Conservation (phyloP, 495 filamentous ascomycete genomes). For the Apiosordaria backusii region DNA sequence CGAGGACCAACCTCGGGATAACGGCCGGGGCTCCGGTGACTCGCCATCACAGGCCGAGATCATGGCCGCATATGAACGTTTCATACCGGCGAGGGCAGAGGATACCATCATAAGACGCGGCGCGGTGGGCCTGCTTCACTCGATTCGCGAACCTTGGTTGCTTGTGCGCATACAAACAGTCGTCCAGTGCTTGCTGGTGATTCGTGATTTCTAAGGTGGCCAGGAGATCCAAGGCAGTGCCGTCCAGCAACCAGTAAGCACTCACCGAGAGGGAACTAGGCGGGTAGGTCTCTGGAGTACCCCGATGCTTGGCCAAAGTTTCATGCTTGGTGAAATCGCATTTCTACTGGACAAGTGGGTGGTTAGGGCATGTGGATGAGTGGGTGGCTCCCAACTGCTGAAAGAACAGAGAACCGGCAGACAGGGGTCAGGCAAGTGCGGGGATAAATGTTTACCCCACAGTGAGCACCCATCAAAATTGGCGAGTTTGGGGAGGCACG, state of each 20-base stretch:
- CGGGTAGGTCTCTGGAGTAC: neutral
- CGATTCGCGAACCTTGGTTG: neutral
- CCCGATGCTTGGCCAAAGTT: neutral
- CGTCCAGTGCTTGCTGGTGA: neutral
- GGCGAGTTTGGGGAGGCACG: neutral
- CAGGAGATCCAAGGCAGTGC: neutral
- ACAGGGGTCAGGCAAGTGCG: neutral
- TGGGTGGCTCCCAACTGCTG: too few species aligned
- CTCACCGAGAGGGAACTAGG: neutral
- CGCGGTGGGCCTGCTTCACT: neutral
- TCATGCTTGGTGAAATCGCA: neutral
- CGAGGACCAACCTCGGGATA: constrained; percentile 5
- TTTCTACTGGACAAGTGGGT: neutral
- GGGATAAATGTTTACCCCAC: constrained; percentile 27
- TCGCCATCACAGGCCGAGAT: constrained; percentile 17
- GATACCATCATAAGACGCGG: constrained; percentile 3
- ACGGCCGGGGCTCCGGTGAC: neutral
- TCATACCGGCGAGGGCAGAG: constrained; percentile 19
- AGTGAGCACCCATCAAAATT: neutral
- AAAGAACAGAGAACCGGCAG: neutral
- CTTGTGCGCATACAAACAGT: neutral
- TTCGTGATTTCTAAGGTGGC: neutral
- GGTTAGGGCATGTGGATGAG: neutral
- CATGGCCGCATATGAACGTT: constrained; percentile 28
- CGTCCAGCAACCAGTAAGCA: too few species aligned